Evolutionary conservation across 176 grass and related monocot species (phyloP), one percentile per base, ranked within the genome.

Genomic region (Coix lacrymajobi): DNA sequence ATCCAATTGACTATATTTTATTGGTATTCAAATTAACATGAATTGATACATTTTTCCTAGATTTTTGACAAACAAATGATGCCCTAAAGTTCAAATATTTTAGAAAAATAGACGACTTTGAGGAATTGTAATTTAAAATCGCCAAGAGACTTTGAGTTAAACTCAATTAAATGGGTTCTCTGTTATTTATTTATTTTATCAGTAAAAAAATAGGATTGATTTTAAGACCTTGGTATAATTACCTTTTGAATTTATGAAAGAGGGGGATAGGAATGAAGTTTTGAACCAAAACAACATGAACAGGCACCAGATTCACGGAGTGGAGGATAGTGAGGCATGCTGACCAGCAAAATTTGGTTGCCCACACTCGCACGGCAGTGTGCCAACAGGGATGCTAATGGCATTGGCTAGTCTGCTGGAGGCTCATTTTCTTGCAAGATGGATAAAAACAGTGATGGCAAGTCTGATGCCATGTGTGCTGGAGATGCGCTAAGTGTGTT

Each of bases 401-500:
- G 0, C 51, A 1, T 54, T 54, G 7, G 51, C 6, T 54, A 54
- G 15, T n/a, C 51, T 54, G 7, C 19, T n/a, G 51, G 51, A 54
- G 19, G 51, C 20, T 54, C 51, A 49, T 7, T 49, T 43, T 49
- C 16, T 49, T 49, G 16, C 46, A 49, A 17, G 46, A 49, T 49
- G 46, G 15, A 49, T 49, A 49, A 49, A 19, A 49, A 49, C 3
- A 49, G 46, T 0, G 0, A 49, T 49, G 16, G 46, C 46, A 19
- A 49, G 46, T 49, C 45, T 17, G 4, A 17, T 48, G 14, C 15
- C 45, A 48, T 48, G 45, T 48, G 45, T 48, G 45, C 15, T 49
- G 46, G 46, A 49, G 16, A 49, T 48, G 45, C 14, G 16, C 46
- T 49, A 49, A 94, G 79, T 98, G 92, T 80, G 96, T 88, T 88